phyloP scores from a whole-genome alignment of 2,329 filamentous ascomycete species.

The Arachnopeziza araneosa region DNA sequence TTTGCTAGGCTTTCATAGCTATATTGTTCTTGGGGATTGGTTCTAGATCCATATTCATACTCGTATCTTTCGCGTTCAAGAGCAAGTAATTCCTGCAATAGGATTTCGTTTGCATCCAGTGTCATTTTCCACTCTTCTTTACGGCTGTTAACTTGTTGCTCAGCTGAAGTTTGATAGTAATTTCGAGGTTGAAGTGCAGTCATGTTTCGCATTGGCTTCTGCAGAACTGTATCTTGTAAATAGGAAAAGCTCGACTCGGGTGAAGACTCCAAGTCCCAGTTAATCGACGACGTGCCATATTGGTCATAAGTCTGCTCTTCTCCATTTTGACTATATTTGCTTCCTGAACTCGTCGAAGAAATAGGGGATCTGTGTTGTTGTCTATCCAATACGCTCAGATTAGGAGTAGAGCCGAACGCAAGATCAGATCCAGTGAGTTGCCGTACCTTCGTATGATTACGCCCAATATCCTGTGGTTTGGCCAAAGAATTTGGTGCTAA shows the following conservation, averaged over 20 bases:
- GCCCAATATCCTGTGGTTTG: not conserved
- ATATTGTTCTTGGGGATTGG: not conserved
- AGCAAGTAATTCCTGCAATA: not conserved
- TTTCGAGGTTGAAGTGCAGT: not conserved
- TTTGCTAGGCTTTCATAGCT: not conserved
- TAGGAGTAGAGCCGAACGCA: not conserved
- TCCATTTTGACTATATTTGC: not conserved
- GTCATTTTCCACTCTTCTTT: not conserved
- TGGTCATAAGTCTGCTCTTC: not conserved
- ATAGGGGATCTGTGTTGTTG: not conserved
- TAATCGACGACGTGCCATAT: not conserved
- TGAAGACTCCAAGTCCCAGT: not conserved
- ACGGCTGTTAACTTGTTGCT: not conserved
- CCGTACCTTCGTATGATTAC: not conserved
- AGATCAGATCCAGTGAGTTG: not conserved
- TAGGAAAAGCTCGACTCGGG: not conserved
- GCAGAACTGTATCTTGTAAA: not conserved
- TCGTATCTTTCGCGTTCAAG: not conserved
- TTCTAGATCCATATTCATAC: not conserved
- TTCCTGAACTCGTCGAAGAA: not conserved
- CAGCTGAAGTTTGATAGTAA: not conserved
- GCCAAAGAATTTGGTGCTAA: not conserved
- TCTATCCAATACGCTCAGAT: not conserved
- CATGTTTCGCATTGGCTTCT: not conserved
- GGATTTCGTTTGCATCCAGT: not conserved